Evolutionary conservation across 176 grass and related monocot genomes (phyloP).

Genomic region (Chloris gayana): DNA sequence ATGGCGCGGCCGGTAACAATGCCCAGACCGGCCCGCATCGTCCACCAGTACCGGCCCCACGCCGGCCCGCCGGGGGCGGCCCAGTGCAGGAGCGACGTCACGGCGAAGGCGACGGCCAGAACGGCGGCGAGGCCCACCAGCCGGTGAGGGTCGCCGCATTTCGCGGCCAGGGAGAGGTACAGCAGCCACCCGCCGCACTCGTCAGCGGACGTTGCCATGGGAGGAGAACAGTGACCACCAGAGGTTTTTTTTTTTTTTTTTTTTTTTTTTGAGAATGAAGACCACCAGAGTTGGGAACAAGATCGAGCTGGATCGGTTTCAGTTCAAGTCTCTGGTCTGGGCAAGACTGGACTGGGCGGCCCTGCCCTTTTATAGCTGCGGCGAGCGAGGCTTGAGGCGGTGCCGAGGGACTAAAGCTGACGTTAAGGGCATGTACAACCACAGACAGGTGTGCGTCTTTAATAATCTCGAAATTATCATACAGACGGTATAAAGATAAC

Average conservation of each 20-base stretch:
- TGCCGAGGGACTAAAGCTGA: not conserved
- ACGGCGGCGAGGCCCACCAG: constrained; percentile 22
- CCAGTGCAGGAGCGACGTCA: constrained; percentile 66
- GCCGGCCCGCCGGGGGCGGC: constrained; percentile 61
- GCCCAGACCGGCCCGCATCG: not conserved
- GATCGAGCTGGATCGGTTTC: no score
- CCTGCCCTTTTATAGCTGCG: constrained; percentile 45
- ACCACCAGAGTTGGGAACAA: no score
- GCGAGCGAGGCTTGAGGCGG: not conserved
- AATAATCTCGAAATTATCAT: no score
- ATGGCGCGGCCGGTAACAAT: constrained; percentile 1
- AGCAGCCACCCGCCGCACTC: constrained; percentile 60
- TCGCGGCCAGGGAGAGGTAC: constrained; percentile 61
- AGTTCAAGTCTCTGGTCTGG: not conserved
- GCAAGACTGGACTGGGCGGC: not conserved
- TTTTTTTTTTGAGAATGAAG: no score
- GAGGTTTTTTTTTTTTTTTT: no score
- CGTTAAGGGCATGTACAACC: no score
- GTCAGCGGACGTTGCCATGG: constrained; percentile 46
- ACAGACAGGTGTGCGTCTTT: no score
- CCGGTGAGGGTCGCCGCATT: constrained; percentile 57
- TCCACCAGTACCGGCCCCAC: constrained; percentile 77
- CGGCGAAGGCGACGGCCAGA: constrained; percentile 11
- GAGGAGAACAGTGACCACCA: no score
- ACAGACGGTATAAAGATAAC: no score